Evolutionary conservation across 805 yeast genomes (phyloP).

Genomic region (Schwanniomyces sp.): DNA sequence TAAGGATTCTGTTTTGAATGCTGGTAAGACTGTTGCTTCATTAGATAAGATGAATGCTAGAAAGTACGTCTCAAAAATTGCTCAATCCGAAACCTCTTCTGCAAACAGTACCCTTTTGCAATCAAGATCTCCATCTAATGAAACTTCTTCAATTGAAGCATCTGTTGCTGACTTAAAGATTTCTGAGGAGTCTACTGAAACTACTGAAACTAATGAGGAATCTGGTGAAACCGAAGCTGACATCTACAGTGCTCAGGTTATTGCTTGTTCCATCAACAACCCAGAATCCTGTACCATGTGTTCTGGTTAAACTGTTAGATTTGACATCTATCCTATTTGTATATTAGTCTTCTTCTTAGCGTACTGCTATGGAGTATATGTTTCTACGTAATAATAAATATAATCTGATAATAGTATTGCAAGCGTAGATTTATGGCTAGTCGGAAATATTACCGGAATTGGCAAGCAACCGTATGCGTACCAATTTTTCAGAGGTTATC

Average conservation of each 20-base stretch:
- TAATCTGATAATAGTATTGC: not conserved
- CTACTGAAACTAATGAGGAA: constrained; percentile 11
- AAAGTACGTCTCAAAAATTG: constrained; percentile 27
- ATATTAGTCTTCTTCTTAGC: constrained; percentile 1
- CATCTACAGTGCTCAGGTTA: constrained; percentile 87
- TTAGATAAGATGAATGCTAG: constrained; percentile 40
- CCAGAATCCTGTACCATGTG: constrained; percentile 99
- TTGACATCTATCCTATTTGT: constrained; percentile 1
- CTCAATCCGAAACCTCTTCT: constrained; percentile 17
- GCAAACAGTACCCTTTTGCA: constrained; percentile 12
- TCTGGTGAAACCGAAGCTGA: constrained; percentile 55
- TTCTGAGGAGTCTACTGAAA: constrained; percentile 10
- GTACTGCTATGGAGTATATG: not conserved
- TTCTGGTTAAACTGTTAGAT: constrained; percentile 64
- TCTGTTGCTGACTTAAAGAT: constrained; percentile 48
- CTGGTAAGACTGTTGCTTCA: constrained; percentile 38
- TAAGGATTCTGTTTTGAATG: constrained; percentile 38
- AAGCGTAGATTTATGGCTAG: not conserved
- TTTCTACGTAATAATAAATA: not conserved
- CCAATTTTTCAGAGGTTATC: not conserved
- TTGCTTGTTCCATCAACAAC: constrained; percentile 95
- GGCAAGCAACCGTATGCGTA: not conserved
- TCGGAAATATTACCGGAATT: not conserved
- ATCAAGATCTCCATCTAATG: constrained; percentile 28
- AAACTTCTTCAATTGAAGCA: constrained; percentile 44